Evolutionary conservation across 257 asterid species (phyloP).

Genomic region (Catharanthus roseus): DNA sequence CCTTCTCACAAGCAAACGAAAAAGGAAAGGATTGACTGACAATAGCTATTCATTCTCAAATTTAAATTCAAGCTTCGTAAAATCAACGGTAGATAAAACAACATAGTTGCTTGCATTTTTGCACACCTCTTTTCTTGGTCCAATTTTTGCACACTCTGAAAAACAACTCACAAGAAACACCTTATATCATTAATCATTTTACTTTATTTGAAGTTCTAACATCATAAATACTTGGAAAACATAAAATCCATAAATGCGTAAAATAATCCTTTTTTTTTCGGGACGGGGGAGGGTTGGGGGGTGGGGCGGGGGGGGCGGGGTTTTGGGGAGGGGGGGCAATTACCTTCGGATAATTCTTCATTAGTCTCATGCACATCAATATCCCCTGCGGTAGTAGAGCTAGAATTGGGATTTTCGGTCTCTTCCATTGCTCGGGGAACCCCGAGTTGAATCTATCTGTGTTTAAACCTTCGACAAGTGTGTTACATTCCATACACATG

Average conservation of each 20-base stretch:
- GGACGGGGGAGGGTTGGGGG: too few species aligned
- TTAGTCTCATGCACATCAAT: background rate
- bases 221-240: background rate
- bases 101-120: background rate
- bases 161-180: background rate
- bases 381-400: background rate
- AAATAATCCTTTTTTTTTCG: background rate
- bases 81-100: background rate
- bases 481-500: background rate
- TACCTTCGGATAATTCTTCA: constrained; percentile 6
- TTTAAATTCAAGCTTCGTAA: background rate
- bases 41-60: background rate
- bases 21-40: background rate
- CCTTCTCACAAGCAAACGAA: background rate
- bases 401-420: background rate
- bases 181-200: background rate
- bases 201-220: background rate
- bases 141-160: background rate
- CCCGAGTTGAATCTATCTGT: background rate
- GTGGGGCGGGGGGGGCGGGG: too few species aligned
- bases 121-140: too few species aligned
- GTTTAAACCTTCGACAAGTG: background rate
- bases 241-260: background rate
- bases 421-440: constrained; percentile 8
- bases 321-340: background rate